Percentiles rank a stretch among this genome's conserved stretches.
phyloP scores from a whole-genome alignment of 2,329 filamentous ascomycete species.

The Pseudopyrenochaeta lycopersici region DNA sequence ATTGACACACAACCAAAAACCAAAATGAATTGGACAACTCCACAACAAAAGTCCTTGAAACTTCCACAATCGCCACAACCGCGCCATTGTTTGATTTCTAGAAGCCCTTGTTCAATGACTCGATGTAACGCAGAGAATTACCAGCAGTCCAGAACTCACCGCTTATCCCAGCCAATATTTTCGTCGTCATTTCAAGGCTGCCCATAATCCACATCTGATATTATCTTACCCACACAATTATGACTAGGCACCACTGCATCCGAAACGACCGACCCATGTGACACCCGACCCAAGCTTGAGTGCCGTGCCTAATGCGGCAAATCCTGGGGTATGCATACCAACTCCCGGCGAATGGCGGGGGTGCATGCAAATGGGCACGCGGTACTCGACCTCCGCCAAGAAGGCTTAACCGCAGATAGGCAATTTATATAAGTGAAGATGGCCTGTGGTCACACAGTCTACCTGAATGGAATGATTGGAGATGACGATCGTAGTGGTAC shows the following conservation, averaged over 20 bases:
- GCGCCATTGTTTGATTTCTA: not conserved
- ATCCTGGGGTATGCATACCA: constrained; percentile 21
- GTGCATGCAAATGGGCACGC: constrained; percentile 19
- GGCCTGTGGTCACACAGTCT: constrained; percentile 12
- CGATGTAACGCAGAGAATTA: not conserved
- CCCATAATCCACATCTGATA: constrained; percentile 2
- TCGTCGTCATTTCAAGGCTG: not conserved
- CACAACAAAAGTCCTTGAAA: too few species aligned
- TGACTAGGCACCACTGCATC: constrained; percentile 20
- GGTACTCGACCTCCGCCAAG: constrained; percentile 22
- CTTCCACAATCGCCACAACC: not conserved
- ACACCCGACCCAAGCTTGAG: constrained; percentile 18
- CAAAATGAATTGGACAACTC: not conserved
- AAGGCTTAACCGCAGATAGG: constrained; percentile 17
- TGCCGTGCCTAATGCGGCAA: constrained; percentile 27
- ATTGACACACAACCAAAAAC: constrained; percentile 6
- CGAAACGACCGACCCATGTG: constrained; percentile 25
- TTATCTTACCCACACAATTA: constrained; percentile 6
- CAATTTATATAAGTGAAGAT: constrained; percentile 33
- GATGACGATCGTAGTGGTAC: constrained; percentile 16
- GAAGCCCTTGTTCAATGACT: not conserved
- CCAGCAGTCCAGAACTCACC: not conserved
- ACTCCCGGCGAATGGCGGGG: constrained; percentile 19
- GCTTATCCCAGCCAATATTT: not conserved
- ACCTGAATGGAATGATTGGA: constrained; percentile 13